A percentile compares a stretch with the other conserved stretches of the same genome.
Evolutionary conservation across 1,284 basidiomycete genomes (phyloP).

Genomic region (Marasmius tenuissimus): DNA sequence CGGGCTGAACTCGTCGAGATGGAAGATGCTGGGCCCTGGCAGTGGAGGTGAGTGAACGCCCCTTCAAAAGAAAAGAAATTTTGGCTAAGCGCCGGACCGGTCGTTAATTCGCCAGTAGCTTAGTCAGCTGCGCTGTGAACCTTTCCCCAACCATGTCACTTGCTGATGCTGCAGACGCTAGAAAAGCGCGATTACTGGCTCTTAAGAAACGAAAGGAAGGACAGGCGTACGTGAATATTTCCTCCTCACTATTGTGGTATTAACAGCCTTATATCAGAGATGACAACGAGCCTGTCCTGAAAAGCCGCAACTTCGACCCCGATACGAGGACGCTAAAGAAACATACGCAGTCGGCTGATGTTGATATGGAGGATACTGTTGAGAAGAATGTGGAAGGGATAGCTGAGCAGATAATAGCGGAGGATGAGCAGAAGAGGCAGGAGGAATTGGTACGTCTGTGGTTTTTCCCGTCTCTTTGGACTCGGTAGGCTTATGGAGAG

Average conservation of each 20-base stretch:
- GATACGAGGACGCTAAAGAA: constrained; percentile 77
- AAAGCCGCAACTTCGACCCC: constrained; percentile 85
- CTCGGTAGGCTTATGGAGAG: constrained; percentile 6
- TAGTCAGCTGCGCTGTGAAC: not conserved
- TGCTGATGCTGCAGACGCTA: constrained; percentile 79
- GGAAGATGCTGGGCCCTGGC: too few species aligned
- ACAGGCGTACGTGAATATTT: constrained; percentile 36
- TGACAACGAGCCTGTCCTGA: constrained; percentile 50
- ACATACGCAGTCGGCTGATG: constrained; percentile 49
- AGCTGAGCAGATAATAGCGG: constrained; percentile 79
- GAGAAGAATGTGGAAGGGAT: constrained; percentile 85
- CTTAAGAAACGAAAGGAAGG: constrained; percentile 79
- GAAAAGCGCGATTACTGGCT: constrained; percentile 83
- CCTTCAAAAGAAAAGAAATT: not conserved
- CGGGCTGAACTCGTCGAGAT: too few species aligned
- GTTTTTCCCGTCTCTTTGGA: constrained; percentile 2
- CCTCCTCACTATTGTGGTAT: not conserved
- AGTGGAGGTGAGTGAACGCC: too few species aligned
- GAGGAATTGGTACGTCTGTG: constrained; percentile 78
- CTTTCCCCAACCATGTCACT: constrained; percentile 64
- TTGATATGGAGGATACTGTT: constrained; percentile 78
- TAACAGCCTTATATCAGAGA: not conserved
- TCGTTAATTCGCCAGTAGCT: not conserved
- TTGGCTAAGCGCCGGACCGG: not conserved
- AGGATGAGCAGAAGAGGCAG: constrained; percentile 81